Evolutionary conservation across 2,329 filamentous ascomycete genomes (phyloP).

Genomic region (Fusarium floridanum): DNA sequence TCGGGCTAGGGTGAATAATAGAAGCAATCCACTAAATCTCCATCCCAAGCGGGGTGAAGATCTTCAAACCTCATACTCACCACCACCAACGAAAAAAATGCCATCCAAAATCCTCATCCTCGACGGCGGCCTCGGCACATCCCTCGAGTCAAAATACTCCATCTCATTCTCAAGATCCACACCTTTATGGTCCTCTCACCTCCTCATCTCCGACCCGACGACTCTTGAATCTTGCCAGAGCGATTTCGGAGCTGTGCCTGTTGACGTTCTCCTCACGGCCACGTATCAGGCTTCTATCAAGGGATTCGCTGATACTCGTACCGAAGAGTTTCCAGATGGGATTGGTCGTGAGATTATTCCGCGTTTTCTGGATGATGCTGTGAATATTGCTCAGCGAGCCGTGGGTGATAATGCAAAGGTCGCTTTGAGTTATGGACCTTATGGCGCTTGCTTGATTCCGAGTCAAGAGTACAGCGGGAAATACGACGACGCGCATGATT

Average conservation of each 20-base stretch:
- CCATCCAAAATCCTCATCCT: slow-evolving; percentile 62
- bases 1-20: neutral
- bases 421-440: slow-evolving; percentile 74
- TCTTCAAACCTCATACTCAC: slow-evolving; percentile 11
- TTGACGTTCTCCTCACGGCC: slow-evolving; percentile 74
- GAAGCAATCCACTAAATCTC: slow-evolving; percentile 37
- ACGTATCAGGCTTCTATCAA: slow-evolving; percentile 74
- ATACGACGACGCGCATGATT: slow-evolving; percentile 66
- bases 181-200: slow-evolving; percentile 77
- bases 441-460: slow-evolving; percentile 75
- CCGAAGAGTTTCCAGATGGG: slow-evolving; percentile 57
- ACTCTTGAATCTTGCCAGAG: slow-evolving; percentile 68
- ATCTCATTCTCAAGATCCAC: slow-evolving; percentile 64
- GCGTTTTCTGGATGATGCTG: slow-evolving; percentile 58
- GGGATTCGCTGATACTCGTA: slow-evolving; percentile 67
- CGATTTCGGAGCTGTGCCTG: slow-evolving; percentile 68
- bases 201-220: slow-evolving; percentile 66
- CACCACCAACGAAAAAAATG: slow-evolving; percentile 27
- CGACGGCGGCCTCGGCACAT: slow-evolving; percentile 77
- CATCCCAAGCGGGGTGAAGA: slow-evolving; percentile 22
- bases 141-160: slow-evolving; percentile 69
- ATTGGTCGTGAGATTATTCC: slow-evolving; percentile 56
- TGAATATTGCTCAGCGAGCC: slow-evolving; percentile 57
- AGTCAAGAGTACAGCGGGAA: slow-evolving; percentile 74
- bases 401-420: slow-evolving; percentile 51